phyloP scores from a whole-genome alignment of 495 filamentous ascomycete species.

The Trypethelium eluteriae region DNA sequence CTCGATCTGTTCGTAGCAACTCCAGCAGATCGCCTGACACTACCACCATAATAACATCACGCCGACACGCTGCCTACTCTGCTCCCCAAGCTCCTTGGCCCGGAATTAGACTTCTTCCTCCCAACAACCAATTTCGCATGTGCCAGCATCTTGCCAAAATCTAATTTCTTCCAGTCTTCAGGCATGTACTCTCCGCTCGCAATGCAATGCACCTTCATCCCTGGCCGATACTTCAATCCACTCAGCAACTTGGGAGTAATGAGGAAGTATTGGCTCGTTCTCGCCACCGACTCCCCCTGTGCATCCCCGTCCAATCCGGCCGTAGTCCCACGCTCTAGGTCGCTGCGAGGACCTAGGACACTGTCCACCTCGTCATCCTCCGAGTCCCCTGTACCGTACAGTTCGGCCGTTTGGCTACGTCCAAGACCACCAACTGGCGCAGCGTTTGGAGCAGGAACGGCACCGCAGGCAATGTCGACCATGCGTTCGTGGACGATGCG shows the following conservation, averaged over 20 bases:
- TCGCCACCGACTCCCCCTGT: slow-evolving; percentile 38
- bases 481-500: slow-evolving; percentile 94
- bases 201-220: slow-evolving; percentile 92
- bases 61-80: neutral
- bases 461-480: slow-evolving; percentile 34
- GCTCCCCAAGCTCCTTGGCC: neutral
- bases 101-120: neutral
- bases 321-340: slow-evolving; percentile 30
- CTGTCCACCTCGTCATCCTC: neutral
- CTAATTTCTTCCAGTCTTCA: slow-evolving; percentile 43
- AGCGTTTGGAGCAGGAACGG: neutral
- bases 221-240: slow-evolving; percentile 72
- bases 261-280: slow-evolving; percentile 74
- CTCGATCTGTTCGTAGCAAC: neutral
- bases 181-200: slow-evolving; percentile 89
- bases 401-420: neutral
- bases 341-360: neutral
- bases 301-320: slow-evolving; percentile 47
- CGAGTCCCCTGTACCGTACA: slow-evolving; percentile 4
- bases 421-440: neutral
- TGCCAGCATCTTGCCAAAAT: slow-evolving; percentile 46
- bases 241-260: slow-evolving; percentile 96
- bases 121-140: slow-evolving; percentile 8
- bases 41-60: neutral
- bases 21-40: neutral